phyloP scores from a whole-genome alignment of 768 basidiomycete species.

The Dacryopinax spathularia region DNA sequence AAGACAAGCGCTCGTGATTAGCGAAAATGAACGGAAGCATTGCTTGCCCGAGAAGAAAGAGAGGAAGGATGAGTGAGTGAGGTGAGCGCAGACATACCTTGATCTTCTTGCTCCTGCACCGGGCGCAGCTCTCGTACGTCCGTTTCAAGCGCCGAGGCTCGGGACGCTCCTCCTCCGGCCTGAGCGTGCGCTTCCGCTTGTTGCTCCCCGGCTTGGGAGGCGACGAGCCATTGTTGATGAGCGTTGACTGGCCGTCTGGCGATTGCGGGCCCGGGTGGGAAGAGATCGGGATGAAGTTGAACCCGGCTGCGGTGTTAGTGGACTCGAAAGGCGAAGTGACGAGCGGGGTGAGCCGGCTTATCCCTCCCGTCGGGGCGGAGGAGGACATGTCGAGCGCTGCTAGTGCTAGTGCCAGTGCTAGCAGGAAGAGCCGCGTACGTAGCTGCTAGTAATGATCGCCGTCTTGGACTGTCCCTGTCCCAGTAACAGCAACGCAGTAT shows the following conservation, averaged over 20 bases:
- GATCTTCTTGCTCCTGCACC: constrained; percentile 93
- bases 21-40: constrained; percentile 41
- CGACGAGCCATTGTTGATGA: background rate
- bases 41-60: constrained; percentile 48
- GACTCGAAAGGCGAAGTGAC: background rate
- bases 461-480: too few species aligned
- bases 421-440: too few species aligned
- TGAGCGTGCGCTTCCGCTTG: constrained; percentile 1
- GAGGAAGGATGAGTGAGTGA: constrained; percentile 13
- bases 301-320: background rate
- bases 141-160: constrained; percentile 71
- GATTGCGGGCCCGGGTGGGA: background rate
- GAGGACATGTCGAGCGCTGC: too few species aligned
- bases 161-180: background rate
- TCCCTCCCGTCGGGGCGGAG: too few species aligned
- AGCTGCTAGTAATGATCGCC: too few species aligned
- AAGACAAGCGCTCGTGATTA: background rate
- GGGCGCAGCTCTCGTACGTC: constrained; percentile 82
- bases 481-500: too few species aligned
- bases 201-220: background rate
- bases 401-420: too few species aligned
- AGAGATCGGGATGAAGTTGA: background rate
- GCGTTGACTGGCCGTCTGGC: background rate
- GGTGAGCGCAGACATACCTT: constrained; percentile 60
- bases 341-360: background rate